These are phyloP conservation scores for Fusarium sp. DNA, from an alignment of 2,329 filamentous ascomycete genomes.

Conservation along the genomic window DNA sequence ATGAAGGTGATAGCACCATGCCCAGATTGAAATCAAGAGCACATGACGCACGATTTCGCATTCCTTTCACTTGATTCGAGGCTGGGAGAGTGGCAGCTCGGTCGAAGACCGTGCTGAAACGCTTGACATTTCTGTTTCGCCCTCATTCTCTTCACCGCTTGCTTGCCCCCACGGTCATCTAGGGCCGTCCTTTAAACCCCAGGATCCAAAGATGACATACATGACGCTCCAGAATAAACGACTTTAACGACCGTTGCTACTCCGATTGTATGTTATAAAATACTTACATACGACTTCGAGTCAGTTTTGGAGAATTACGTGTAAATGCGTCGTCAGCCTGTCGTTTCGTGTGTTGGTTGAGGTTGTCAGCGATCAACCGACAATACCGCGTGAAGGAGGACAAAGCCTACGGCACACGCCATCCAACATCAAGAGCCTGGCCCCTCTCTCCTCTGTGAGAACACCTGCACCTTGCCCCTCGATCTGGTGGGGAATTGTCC, in stretches of 20 bases:
- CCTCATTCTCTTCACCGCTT: conserved; percentile 48
- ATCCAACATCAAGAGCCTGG: conserved; percentile 24
- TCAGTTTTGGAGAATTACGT: conserved; percentile 8
- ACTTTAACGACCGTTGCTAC: conserved; percentile 14
- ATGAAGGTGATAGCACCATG: conserved; percentile 29
- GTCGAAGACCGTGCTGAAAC: conserved; percentile 40
- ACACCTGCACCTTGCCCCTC: conserved; percentile 40
- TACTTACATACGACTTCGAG: conserved; percentile 10
- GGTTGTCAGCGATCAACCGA: conserved; percentile 31
- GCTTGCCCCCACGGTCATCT: conserved; percentile 33
- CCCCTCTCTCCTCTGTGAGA: conserved; percentile 29
- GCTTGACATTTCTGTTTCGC: conserved; percentile 38
- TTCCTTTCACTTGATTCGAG: conserved; percentile 41
- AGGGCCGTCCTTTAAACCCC: conserved; percentile 22
- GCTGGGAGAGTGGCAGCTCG: conserved; percentile 38
- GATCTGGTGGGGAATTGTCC: conserved; percentile 50
- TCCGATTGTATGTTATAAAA: conserved; percentile 32
- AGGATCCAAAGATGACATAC: conserved; percentile 42
- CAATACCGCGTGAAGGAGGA: conserved; percentile 8
- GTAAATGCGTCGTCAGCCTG: conserved; percentile 13
- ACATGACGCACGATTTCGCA: conserved; percentile 47
- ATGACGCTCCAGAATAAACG: conserved; percentile 21
- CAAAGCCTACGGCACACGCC: conserved; percentile 20
- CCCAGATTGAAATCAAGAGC: conserved; percentile 40
- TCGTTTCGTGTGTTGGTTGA: background rate